Percentiles rank a stretch among this genome's conserved stretches.
phyloP scores from a whole-genome alignment of 352 stramenopile species.

The Globisporangium okanoganense region DNA sequence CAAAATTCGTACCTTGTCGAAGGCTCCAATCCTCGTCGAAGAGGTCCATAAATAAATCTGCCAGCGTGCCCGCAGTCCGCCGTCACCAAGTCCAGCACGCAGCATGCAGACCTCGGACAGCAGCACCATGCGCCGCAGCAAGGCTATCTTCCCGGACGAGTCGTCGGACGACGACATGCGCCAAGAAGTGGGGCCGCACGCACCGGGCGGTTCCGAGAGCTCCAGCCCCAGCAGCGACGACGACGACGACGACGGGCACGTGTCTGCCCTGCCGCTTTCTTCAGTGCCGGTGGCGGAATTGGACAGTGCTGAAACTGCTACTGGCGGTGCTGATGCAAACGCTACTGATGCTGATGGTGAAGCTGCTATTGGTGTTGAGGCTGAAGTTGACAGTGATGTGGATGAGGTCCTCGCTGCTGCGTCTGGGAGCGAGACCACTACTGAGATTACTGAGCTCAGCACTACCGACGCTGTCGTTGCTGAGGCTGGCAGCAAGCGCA shows the following conservation, averaged over 20 bases:
- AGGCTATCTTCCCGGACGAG: constrained; percentile 8
- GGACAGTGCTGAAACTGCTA: not conserved
- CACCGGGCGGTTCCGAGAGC: not conserved
- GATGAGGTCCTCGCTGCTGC: not conserved
- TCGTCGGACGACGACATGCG: constrained; percentile 2
- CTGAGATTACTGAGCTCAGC: not conserved
- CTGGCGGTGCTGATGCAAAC: not conserved
- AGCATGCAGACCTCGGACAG: constrained; percentile 1
- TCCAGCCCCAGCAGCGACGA: not conserved
- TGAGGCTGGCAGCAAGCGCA: constrained; percentile 10
- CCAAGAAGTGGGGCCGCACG: constrained; percentile 6
- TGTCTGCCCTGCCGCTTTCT: not conserved
- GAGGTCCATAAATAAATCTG: not conserved
- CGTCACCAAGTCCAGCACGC: not conserved
- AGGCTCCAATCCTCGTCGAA: not conserved
- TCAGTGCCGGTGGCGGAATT: not conserved
- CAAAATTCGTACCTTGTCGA: not conserved
- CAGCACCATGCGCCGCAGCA: constrained; percentile 12
- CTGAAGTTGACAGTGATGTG: not conserved
- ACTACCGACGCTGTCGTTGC: not conserved
- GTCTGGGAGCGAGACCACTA: not conserved
- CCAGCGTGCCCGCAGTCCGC: not conserved
- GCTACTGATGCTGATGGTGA: not conserved
- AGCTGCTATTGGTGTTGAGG: not conserved
- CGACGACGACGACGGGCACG: constrained; percentile 3